Conservation (phyloP, 2,329 filamentous ascomycete genomes). For the Fusarium anthophilum region DNA sequence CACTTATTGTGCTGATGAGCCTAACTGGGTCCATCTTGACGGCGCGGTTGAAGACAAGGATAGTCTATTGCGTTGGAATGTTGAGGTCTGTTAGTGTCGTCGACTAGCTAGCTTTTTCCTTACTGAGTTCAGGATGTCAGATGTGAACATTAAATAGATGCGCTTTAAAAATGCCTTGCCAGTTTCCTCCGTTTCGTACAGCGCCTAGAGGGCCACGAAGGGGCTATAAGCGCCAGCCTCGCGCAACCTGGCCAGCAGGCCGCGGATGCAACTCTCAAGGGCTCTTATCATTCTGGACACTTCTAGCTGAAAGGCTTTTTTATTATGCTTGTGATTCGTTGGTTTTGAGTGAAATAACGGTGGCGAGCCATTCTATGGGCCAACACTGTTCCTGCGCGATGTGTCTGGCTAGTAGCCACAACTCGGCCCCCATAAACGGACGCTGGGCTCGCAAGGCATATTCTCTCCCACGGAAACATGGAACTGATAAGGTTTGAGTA, state of each 20-base stretch:
- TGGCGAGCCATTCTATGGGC: neutral
- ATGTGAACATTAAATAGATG: rapidly evolving
- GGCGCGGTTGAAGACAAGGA: rapidly evolving
- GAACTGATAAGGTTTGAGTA: rapidly evolving
- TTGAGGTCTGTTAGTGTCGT: too few relatives aligned
- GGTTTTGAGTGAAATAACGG: rapidly evolving
- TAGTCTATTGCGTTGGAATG: neutral
- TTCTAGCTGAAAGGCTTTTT: too few relatives aligned
- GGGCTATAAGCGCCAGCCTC: neutral
- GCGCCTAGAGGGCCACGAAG: neutral
- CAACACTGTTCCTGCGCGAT: neutral
- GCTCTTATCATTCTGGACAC: neutral
- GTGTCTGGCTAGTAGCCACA: neutral
- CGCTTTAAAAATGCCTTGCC: neutral
- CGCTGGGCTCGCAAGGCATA: neutral
- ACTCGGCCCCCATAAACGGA: neutral
- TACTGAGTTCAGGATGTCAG: rapidly evolving
- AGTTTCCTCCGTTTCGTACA: neutral
- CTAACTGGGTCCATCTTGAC: neutral
- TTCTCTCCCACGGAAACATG: rapidly evolving
- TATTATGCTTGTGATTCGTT: neutral
- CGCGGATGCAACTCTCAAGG: neutral
- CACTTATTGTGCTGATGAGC: neutral
- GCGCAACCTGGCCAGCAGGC: rapidly evolving
- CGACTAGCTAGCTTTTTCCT: too few relatives aligned